phyloP scores from a whole-genome alignment of 2,329 filamentous ascomycete species.

The Colletotrichum lini region DNA sequence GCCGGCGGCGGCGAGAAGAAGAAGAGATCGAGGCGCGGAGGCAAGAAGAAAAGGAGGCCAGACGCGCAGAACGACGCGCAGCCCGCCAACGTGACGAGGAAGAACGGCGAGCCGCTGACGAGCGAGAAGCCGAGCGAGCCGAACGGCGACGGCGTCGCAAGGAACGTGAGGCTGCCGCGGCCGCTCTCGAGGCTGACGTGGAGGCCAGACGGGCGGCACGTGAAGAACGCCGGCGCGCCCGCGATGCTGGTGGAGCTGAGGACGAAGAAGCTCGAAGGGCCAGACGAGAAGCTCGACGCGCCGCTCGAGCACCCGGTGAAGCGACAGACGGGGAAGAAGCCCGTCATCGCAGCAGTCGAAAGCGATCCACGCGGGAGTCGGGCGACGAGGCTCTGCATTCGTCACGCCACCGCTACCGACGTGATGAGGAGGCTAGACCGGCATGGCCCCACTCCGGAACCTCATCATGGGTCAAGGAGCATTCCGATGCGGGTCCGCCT shows the following conservation, averaged over 20 bases:
- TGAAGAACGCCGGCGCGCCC: constrained; percentile 64
- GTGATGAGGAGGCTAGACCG: constrained; percentile 50
- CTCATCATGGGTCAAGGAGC: constrained; percentile 76
- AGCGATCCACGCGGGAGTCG: constrained; percentile 57
- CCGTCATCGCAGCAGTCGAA: constrained; percentile 56
- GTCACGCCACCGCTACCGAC: constrained; percentile 50
- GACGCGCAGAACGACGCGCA: constrained; percentile 68
- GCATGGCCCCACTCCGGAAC: constrained; percentile 76
- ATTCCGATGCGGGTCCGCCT: constrained; percentile 73
- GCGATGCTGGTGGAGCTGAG: constrained; percentile 58
- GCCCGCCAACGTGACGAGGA: constrained; percentile 64
- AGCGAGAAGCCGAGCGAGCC: constrained; percentile 63
- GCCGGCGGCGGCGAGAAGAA: constrained; percentile 69
- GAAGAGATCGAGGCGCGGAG: constrained; percentile 66
- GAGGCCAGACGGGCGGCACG: constrained; percentile 62
- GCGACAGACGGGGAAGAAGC: constrained; percentile 56
- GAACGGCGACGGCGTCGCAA: constrained; percentile 66
- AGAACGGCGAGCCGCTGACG: constrained; percentile 64
- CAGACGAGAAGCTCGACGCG: constrained; percentile 67
- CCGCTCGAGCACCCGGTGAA: constrained; percentile 51
- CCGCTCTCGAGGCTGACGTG: constrained; percentile 62
- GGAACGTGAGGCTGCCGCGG: constrained; percentile 62
- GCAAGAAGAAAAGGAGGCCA: constrained; percentile 71
- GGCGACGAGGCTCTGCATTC: constrained; percentile 63
- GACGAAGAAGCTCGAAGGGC: constrained; percentile 69